Evolutionary conservation across 2,329 filamentous ascomycete genomes (phyloP), one percentile per base, ranked within the genome.

Genomic region (Colletotrichum nymphaeae): DNA sequence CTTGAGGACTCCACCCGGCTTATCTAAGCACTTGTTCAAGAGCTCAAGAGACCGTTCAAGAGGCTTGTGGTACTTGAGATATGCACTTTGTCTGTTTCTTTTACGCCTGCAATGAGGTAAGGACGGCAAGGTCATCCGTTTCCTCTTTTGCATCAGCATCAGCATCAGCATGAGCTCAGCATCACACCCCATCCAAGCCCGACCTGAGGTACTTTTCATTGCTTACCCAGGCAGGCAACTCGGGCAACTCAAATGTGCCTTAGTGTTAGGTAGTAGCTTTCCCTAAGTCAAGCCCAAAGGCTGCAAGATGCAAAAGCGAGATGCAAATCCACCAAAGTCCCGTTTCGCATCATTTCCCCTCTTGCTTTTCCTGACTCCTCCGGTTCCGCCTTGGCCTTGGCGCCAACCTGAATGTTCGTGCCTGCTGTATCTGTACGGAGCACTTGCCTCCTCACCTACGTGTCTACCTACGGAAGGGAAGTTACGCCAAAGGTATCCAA

Each of bases 251-350:
- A 16, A 42, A 42, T 42, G 37, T 42, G 14, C 37, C 37, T 42
- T 42, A 12, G 32, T 42, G 3, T 42, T 12, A 42, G 35, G 35
- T 42, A 42, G 35, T 42, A 42, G 16, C 37, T 42, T 56, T 32
- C 62, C 28, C 11, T 11, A 30, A 35, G n/a, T 22, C 16, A 59
- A 30, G 30, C 19, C 42, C 19, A 49, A 49, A 49, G 42, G 30
- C 58, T 62, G 58, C 58, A 62, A 37, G 58, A 49, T 49, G 42
- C 42, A 49, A 49, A n/a, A 42, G 58, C 58, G 37, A 37, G 32
- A 49, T 49, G 19, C 42, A 49, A 49, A 49, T 22, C 42, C 42
- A 49, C 42, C 42, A 49, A 49, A 49, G 42, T 49, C 42, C 42
- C 42, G 42, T 49, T 49, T 49, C 42, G 42, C 42, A 49, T 49